Base-by-base conservation (phyloP, 2,329 filamentous ascomycete species). In the Dothideomycetidae sp. region DNA sequence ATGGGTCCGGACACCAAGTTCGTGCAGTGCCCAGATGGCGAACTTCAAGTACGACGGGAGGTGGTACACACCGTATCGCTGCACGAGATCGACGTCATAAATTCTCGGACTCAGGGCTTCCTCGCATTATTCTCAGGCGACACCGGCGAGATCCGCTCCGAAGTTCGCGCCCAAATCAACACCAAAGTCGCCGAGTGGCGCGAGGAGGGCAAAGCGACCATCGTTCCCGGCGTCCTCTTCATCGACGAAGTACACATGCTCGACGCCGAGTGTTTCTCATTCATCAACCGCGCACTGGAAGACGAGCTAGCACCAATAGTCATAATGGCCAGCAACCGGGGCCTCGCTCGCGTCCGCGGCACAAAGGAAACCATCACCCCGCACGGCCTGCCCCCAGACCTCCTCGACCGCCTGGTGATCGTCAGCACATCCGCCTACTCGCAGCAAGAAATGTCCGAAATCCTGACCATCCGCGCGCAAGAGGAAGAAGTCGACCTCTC, bases 211-310 rank as follows among this genome's bases (percentile, higher is more conserved):
- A 98, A 98, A 61, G 90, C 90, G 3, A 86, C 93, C 62, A 96
- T 98, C 38, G 85, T 98, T 1, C 90, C 90, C 0, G 90, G 90
- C 31, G 90, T 98, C 5, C 67, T 98, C 5, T 98, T 98, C 67
- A 93, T 98, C 53, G 90, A 98, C 53, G 90, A 98, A 64, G 88
- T 98, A 4, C 90, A 98, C 68, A 96, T 98, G 88, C 81, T 98
- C 41, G 90, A 98, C 58, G 94, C 96, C 46, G 90, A 98, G 61
- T 96, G 88, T 66, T 98, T 93, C 67, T 92, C 85, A 31, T 98
- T 93, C 67, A 80, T 98, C 68, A 98, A 98, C 67, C 81, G 90
- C 36, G 90, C 90, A 1, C 70, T 98, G 31, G 90, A 98, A 62
- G 84, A 86, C 43, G 85, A 96, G 52, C 71, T 98, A 19, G 85